These are phyloP conservation scores for Tubosaeta sp. DNA, from an alignment of 768 basidiomycete species.

Conservation along the genomic window DNA sequence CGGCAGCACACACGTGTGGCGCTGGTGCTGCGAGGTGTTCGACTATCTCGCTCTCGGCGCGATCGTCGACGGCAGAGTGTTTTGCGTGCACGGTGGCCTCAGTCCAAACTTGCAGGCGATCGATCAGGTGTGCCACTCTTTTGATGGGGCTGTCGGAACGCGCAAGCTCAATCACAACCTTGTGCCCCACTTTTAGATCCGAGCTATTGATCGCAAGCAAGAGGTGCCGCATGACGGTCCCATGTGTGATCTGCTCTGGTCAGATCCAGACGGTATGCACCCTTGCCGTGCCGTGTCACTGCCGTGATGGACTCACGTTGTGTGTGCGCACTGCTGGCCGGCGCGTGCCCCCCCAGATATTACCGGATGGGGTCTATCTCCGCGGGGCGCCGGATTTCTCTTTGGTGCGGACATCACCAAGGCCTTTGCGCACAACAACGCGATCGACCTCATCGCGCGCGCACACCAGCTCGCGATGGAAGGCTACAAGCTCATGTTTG, in stretches of 20 bases:
- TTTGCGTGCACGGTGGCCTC: slow-evolving; percentile 96
- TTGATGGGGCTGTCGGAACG: neutral
- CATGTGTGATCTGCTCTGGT: slow-evolving; percentile 99
- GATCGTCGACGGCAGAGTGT: slow-evolving; percentile 94
- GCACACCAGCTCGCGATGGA: slow-evolving; percentile 99
- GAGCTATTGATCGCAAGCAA: slow-evolving; percentile 91
- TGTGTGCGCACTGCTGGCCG: neutral
- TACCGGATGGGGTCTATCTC: slow-evolving; percentile 92
- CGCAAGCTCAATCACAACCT: slow-evolving; percentile 20
- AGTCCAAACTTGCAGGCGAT: slow-evolving; percentile 83
- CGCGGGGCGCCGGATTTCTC: slow-evolving; percentile 94
- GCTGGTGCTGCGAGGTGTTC: slow-evolving; percentile 98
- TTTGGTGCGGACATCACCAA: slow-evolving; percentile 93
- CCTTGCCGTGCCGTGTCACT: slow-evolving; percentile 3
- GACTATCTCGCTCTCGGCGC: slow-evolving; percentile 94
- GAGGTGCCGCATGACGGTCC: slow-evolving; percentile 98
- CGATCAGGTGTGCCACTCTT: slow-evolving; percentile 65
- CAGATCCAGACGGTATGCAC: slow-evolving; percentile 86
- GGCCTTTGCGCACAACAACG: slow-evolving; percentile 85
- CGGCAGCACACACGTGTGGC: slow-evolving; percentile 90
- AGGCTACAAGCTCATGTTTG: slow-evolving; percentile 97
- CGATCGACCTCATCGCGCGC: slow-evolving; percentile 90
- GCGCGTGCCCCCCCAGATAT: slow-evolving; percentile 53
- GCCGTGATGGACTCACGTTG: slow-evolving; percentile 10
- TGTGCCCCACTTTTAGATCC: slow-evolving; percentile 54